Base-by-base conservation (phyloP, 2,329 filamentous ascomycete species). In the Emergomyces orientalis region DNA sequence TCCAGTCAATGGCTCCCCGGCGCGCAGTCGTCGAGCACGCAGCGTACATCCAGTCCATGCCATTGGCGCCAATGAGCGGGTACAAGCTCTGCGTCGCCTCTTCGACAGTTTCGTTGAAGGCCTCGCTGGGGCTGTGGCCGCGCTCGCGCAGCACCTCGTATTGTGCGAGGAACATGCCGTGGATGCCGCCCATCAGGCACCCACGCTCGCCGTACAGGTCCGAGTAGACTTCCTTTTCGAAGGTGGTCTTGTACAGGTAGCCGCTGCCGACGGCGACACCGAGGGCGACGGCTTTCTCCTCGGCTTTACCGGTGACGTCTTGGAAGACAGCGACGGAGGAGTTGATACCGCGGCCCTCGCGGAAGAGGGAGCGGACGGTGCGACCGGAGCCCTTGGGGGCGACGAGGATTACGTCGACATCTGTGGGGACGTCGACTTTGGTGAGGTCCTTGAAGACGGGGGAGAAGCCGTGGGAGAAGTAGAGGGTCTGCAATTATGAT, bases 21-120 rank as follows among this genome's bases (percentile, higher is more conserved):
- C 94, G 91, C 75, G 94, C 94, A 64, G 94, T 99, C 77, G 94
- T 99, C 68, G 93, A 97, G 89, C 94, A 99, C 71, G 94, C 94
- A 78, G 93, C 92, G 84, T 95, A 99, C 94, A 99, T 99, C 91
- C 95, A 99, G 85, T 99, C 94, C 94, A 99, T 97, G 76, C 94
- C 94, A 82, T 97, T 89, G 81, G 86, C 86, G 76, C 93, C 94
- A 75, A 99, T 99, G 76, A 99, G 85, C 68, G 94, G 94, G 86
- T 99, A 99, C 75, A 99, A 84, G 70, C 86, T 91, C 86, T 99
- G 94, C 61, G 94, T 99, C 69, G 94, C 94, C 86, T 99, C 94
- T 86, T 99, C 94, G 71, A 99, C 94, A 70, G 94, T 99, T 91
- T 99, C 94, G 87, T 99, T 99, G 89, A 99, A 99, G 70, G 94